Percentiles rank a stretch among this genome's conserved stretches.
Conservation (phyloP, 139 green algal species). For the Chlamydomonas sphaeroides region DNA sequence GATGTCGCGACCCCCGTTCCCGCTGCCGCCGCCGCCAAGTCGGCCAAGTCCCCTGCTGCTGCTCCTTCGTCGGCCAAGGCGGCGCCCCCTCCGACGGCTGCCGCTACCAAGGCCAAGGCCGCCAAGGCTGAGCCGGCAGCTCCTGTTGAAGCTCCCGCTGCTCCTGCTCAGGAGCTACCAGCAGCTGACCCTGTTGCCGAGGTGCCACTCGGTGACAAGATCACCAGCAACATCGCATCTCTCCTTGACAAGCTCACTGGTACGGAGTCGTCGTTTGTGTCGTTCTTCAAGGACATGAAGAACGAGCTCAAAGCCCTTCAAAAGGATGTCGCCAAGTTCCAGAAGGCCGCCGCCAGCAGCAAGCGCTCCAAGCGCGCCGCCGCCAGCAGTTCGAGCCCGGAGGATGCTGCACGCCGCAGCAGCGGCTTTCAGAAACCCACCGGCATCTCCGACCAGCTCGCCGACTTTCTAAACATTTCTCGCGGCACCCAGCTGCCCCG, state of each 20-base stretch:
- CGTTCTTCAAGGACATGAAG: neutral
- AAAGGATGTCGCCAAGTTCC: neutral
- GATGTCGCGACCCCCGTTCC: no score
- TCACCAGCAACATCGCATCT: neutral
- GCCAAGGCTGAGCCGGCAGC: no score
- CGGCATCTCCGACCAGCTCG: slow-evolving; percentile 8
- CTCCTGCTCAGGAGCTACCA: neutral
- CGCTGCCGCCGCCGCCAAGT: no score
- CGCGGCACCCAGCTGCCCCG: slow-evolving; percentile 2
- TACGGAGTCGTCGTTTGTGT: neutral
- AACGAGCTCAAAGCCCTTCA: neutral
- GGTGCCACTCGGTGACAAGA: neutral
- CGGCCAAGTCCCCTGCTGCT: no score
- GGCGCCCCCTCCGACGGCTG: no score
- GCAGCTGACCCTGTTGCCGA: neutral
- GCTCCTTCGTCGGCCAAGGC: no score
- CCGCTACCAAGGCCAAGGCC: no score
- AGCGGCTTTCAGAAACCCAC: slow-evolving; percentile 30
- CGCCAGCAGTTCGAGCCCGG: no score
- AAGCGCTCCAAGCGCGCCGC: neutral
- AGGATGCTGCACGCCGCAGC: neutral
- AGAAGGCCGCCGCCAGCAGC: neutral
- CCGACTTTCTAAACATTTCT: slow-evolving; percentile 15
- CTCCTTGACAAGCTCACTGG: neutral
- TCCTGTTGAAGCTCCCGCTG: no score